Percentiles rank a stretch among this genome's conserved stretches.
Evolutionary conservation across 208 protist species (phyloP).

Genomic region (Crithidia thermophila): DNA sequence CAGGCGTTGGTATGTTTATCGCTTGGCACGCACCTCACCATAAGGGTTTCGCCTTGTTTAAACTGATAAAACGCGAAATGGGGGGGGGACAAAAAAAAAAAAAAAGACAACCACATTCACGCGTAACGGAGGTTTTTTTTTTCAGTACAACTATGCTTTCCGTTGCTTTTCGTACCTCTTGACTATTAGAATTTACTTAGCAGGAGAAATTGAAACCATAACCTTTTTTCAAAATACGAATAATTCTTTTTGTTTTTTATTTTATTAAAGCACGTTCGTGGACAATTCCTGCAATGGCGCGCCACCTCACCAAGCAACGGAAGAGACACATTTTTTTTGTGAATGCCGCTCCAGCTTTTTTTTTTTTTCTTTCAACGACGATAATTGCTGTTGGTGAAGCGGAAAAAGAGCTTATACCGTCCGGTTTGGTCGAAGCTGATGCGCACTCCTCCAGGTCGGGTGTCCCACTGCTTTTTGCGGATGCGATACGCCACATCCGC

Average conservation of each 20-base stretch:
- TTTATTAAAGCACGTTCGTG: too few relatives aligned
- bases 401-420: conserved; percentile 84
- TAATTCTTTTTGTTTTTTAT: too few relatives aligned
- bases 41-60: neutral
- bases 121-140: neutral
- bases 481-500: conserved; percentile 99
- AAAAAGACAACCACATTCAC: neutral
- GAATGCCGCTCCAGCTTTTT: conserved; percentile 2
- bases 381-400: conserved; percentile 90
- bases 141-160: neutral
- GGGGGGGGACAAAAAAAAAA: neutral
- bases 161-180: too few relatives aligned
- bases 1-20: too few relatives aligned
- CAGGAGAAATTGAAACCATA: too few relatives aligned
- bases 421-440: conserved; percentile 95
- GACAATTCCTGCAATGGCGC: too few relatives aligned
- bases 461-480: conserved; percentile 97
- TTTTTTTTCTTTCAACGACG: conserved; percentile 43
- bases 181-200: too few relatives aligned
- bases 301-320: neutral
- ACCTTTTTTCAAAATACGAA: too few relatives aligned
- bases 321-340: neutral
- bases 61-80: neutral
- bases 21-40: neutral
- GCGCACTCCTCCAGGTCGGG: conserved; percentile 93